These are phyloP conservation scores for Metschnikowia similis DNA, from an alignment of 805 yeast genomes.

Conservation along the genomic window DNA sequence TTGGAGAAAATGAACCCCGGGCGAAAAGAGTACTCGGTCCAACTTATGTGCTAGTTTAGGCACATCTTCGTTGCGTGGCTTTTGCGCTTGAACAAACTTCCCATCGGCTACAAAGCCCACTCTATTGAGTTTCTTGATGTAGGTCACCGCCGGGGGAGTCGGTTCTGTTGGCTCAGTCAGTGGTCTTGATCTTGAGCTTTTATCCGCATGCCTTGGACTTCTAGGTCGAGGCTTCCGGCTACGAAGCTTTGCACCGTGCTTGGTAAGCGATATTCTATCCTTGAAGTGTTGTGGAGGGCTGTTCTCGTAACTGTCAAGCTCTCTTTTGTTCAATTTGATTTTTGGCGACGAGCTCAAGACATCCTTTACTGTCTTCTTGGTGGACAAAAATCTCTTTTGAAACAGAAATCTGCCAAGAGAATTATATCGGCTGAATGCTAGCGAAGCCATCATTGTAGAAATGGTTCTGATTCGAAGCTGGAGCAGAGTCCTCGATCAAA, in stretches of 20 bases:
- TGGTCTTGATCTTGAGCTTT: neutral
- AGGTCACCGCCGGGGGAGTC: neutral
- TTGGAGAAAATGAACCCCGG: constrained; percentile 72
- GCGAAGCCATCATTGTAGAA: neutral
- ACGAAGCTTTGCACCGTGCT: neutral
- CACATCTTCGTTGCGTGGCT: constrained; percentile 26
- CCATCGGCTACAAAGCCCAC: neutral
- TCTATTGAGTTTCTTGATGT: neutral
- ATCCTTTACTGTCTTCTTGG: neutral
- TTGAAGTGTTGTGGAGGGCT: no score
- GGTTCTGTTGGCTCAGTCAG: neutral
- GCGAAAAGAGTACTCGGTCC: constrained; percentile 70
- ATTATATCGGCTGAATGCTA: neutral
- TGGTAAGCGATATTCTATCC: neutral
- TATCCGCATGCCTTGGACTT: neutral
- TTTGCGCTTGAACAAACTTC: constrained; percentile 16
- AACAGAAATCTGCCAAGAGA: no score
- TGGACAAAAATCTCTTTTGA: neutral
- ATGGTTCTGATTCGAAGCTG: neutral
- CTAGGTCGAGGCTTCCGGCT: neutral
- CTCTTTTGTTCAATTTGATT: neutral
- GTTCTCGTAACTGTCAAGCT: neutral
- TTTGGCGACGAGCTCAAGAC: neutral
- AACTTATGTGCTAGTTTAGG: constrained; percentile 65
- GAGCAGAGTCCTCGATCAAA: neutral